Evolutionary conservation across 1,284 basidiomycete genomes (phyloP).

Genomic region (Amylostereum areolatum): DNA sequence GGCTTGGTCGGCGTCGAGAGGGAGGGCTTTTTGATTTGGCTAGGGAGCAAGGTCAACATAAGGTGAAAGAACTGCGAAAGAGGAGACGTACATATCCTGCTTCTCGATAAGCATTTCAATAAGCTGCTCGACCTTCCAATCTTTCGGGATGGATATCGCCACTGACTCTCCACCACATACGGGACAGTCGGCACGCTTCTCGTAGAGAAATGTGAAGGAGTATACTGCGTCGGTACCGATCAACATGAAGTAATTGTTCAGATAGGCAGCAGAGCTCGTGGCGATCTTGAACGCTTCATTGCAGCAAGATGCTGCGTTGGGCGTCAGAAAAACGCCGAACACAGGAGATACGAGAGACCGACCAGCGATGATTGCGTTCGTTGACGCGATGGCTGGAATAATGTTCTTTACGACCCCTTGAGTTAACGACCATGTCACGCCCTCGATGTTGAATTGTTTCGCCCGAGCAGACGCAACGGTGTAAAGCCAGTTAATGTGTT

Average conservation of each 20-base stretch:
- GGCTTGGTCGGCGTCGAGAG: slow-evolving; percentile 63
- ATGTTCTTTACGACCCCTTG: slow-evolving; percentile 99
- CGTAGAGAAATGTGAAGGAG: slow-evolving; percentile 96
- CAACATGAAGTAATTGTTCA: slow-evolving; percentile 99
- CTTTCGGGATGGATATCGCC: slow-evolving; percentile 59
- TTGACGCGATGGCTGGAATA: slow-evolving; percentile 96
- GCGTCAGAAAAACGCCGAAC: not conserved
- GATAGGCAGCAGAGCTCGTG: slow-evolving; percentile 87
- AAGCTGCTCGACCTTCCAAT: slow-evolving; percentile 77
- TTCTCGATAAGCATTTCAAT: slow-evolving; percentile 82
- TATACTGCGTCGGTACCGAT: slow-evolving; percentile 96
- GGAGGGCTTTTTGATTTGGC: slow-evolving; percentile 92
- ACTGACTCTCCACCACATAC: slow-evolving; percentile 93
- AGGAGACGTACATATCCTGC: slow-evolving; percentile 73
- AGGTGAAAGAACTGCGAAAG: slow-evolving; percentile 4
- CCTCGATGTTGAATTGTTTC: slow-evolving; percentile 91
- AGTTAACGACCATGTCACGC: slow-evolving; percentile 95
- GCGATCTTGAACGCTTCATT: slow-evolving; percentile 99
- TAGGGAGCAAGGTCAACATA: slow-evolving; percentile 25
- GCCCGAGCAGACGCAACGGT: slow-evolving; percentile 77
- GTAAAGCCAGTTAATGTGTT: slow-evolving; percentile 95
- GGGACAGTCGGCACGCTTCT: slow-evolving; percentile 89
- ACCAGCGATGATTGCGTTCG: slow-evolving; percentile 95
- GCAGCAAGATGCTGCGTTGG: slow-evolving; percentile 81
- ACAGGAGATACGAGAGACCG: slow-evolving; percentile 13